A percentile compares a stretch with the other conserved stretches of the same genome.
These are phyloP conservation scores for Solanum pinnatisectum DNA, from an alignment of 257 asterid species.

Conservation along the genomic window DNA sequence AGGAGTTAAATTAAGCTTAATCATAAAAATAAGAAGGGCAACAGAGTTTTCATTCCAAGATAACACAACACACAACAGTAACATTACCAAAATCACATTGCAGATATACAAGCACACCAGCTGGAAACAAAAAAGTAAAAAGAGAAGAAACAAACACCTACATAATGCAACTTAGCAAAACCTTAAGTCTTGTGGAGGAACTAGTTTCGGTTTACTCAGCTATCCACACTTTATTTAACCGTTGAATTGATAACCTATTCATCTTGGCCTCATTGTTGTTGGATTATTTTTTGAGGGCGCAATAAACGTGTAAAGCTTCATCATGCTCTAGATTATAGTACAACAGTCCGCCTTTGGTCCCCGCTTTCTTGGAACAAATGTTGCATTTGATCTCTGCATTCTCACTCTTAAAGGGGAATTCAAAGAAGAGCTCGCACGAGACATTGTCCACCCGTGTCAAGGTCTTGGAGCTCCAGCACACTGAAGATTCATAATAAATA, in stretches of 20 bases:
- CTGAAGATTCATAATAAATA: neutral
- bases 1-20: neutral
- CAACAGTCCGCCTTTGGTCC: neutral
- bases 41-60: neutral
- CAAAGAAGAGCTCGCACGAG: neutral
- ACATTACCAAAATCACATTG: neutral
- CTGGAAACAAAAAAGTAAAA: neutral
- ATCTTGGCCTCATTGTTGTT: neutral
- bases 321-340: neutral
- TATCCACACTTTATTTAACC: neutral
- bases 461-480: neutral
- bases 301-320: neutral
- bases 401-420: neutral
- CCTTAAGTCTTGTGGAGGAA: conserved; percentile 24
- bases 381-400: neutral
- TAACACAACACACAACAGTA: neutral
- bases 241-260: neutral
- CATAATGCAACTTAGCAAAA: neutral
- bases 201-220: neutral
- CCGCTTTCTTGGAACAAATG: neutral
- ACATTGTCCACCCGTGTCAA: neutral
- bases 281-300: neutral
- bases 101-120: neutral
- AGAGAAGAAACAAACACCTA: neutral
- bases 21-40: neutral